phyloP scores from a whole-genome alignment of 768 basidiomycete genomes.

The Psilocybe cubensis region DNA sequence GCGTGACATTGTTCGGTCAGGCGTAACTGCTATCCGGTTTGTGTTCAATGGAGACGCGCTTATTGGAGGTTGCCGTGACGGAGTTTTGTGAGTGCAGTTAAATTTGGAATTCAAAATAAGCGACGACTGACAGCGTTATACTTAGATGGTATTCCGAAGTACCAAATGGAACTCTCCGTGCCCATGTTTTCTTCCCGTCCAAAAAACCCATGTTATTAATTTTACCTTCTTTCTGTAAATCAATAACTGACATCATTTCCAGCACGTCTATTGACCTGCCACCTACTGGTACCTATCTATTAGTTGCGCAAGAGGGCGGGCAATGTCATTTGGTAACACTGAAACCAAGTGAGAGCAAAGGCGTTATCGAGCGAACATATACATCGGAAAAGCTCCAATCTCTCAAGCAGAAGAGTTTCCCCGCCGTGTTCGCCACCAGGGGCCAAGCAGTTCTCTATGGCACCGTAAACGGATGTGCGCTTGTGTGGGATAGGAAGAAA shows the following conservation, averaged over 20 bases:
- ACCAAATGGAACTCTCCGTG: conserved; percentile 66
- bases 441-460: conserved; percentile 65
- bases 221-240: neutral
- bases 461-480: conserved; percentile 50
- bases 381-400: conserved; percentile 39
- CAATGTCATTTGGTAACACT: conserved; percentile 55
- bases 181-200: conserved; percentile 52
- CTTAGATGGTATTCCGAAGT: conserved; percentile 70
- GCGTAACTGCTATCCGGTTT: conserved; percentile 67
- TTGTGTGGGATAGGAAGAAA: conserved; percentile 66
- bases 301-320: conserved; percentile 57
- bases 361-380: conserved; percentile 57
- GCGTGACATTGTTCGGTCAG: conserved; percentile 64
- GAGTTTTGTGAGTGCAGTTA: conserved; percentile 54
- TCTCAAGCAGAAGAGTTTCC: conserved; percentile 31
- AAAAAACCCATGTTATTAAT: conserved; percentile 54
- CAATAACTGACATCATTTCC: conserved; percentile 1
- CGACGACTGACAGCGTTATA: conserved; percentile 1
- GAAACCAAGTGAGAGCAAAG: conserved; percentile 50
- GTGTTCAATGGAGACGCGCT: conserved; percentile 65
- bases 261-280: conserved; percentile 61
- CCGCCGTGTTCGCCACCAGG: conserved; percentile 55
- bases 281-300: conserved; percentile 48
- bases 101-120: neutral
- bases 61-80: conserved; percentile 72